These are phyloP conservation scores for Cryptococcus sp. DNA, from an alignment of 1,284 basidiomycete genomes.

Conservation along the genomic window DNA sequence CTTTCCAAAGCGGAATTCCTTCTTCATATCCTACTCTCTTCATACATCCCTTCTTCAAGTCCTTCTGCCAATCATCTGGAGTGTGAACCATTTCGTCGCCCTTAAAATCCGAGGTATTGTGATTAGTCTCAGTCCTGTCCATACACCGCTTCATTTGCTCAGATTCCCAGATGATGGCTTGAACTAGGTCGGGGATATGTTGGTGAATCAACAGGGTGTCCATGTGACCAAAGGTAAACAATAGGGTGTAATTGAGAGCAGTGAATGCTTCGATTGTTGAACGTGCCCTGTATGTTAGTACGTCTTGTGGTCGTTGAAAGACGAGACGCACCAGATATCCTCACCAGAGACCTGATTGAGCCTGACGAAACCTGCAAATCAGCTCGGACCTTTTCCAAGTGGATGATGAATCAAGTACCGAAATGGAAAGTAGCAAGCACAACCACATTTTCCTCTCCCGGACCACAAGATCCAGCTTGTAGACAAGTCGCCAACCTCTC, in stretches of 20 bases:
- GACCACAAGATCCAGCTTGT: constrained; percentile 13
- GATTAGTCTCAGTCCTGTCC: constrained; percentile 17
- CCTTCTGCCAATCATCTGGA: constrained; percentile 14
- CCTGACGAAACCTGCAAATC: too few relatives aligned
- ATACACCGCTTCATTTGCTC: constrained; percentile 14
- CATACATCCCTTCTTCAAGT: constrained; percentile 16
- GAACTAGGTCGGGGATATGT: constrained; percentile 27
- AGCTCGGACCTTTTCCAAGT: too few relatives aligned
- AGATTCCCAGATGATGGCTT: constrained; percentile 28
- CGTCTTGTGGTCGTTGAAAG: not conserved
- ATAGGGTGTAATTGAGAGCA: constrained; percentile 30
- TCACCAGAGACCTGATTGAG: constrained; percentile 20
- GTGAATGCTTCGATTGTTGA: constrained; percentile 25
- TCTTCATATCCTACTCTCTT: constrained; percentile 14
- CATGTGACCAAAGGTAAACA: constrained; percentile 26
- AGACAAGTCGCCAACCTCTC: constrained; percentile 20
- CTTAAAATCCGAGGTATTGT: not conserved
- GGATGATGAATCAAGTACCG: constrained; percentile 13
- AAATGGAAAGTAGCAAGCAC: constrained; percentile 30
- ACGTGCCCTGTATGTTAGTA: constrained; percentile 14
- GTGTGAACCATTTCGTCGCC: constrained; percentile 5
- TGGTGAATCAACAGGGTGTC: constrained; percentile 38
- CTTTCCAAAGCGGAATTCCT: constrained; percentile 30
- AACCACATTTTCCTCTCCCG: constrained; percentile 24
- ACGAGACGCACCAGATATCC: constrained; percentile 26